These are phyloP conservation scores for Fusarium paranaense DNA, from an alignment of 2,329 filamentous ascomycete species.

Conservation along the genomic window DNA sequence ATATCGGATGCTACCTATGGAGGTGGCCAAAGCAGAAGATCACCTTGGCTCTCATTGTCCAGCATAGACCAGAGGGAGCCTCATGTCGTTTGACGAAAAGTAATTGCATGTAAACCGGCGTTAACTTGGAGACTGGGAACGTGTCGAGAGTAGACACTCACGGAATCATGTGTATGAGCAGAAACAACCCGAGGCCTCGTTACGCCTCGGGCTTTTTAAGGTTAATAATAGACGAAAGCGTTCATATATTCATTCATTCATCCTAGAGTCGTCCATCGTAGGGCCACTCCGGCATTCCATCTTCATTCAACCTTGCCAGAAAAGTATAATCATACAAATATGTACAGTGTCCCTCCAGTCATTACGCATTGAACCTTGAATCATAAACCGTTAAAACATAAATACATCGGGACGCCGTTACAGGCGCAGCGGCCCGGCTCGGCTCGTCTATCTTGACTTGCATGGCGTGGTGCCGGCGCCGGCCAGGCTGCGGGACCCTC, in stretches of 20 bases:
- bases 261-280: neutral
- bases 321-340: conserved; percentile 16
- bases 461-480: neutral
- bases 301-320: neutral
- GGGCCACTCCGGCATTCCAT: neutral
- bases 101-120: conserved; percentile 30
- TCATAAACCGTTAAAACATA: conserved; percentile 32
- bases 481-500: conserved; percentile 3
- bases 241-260: conserved; percentile 40
- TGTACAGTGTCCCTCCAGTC: conserved; percentile 9
- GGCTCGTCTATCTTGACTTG: neutral
- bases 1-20: conserved; percentile 1
- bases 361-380: conserved; percentile 27
- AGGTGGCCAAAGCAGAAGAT: neutral
- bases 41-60: neutral
- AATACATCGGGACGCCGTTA: neutral
- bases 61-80: neutral
- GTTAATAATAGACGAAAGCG: conserved; percentile 33
- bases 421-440: neutral
- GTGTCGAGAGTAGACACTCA: conserved; percentile 1
- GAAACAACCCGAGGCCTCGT: neutral
- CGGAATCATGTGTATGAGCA: conserved; percentile 6
- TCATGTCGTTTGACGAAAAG: conserved; percentile 21
- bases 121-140: conserved; percentile 25
- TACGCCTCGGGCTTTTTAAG: conserved; percentile 12